Evolutionary conservation across 306 rosid genomes (phyloP), one percentile per base, ranked within the genome.

Genomic region (Macrotyloma uniflorum): DNA sequence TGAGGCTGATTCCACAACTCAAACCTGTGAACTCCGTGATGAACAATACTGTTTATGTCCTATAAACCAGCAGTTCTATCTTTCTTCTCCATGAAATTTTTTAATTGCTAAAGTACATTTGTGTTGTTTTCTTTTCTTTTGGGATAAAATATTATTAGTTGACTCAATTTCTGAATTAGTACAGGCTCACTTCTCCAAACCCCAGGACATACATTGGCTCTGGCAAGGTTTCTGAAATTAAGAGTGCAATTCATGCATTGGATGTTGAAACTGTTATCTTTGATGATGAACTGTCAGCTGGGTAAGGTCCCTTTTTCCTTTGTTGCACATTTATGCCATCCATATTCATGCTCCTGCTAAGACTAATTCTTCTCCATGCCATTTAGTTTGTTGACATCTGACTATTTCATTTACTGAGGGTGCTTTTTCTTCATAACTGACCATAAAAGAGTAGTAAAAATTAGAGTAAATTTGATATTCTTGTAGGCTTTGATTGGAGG

Each of bases 121-220:
- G 57, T 0, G 12, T 22, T 46, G 20, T 30, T 50, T 35, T 70
- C 65, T 11, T 51, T 33, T 67, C 15, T 18, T 55, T 84, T 49
- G 78, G 57, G 61, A 45, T 24, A 51, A 64, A 45, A 57, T 55
- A 11, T 71, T 62, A 36, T 64, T 30, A 57, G 66, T 40, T 61
- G 82, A 76, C 78, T 76, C 30, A 42, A 24, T 70, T 74, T 76
- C 77, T 70, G 59, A 61, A 69, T 23, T 67, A 5, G 68, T 87
- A 67, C 91, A 95, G 99, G 84, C 86, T 93, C 77, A 43, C 89
- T 55, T 86, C 90, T 46, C 97, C 96, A 28, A 93, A 95, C 71
- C 91, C 99, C 36, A 90, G 93, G 86, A 91, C 99, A 18, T 95
- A 95, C 87, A 95, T 95, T 80, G 98, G 98, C 73, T 95, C 98